Evolutionary conservation across 768 basidiomycete genomes (phyloP).

Genomic region (Mycena metata): DNA sequence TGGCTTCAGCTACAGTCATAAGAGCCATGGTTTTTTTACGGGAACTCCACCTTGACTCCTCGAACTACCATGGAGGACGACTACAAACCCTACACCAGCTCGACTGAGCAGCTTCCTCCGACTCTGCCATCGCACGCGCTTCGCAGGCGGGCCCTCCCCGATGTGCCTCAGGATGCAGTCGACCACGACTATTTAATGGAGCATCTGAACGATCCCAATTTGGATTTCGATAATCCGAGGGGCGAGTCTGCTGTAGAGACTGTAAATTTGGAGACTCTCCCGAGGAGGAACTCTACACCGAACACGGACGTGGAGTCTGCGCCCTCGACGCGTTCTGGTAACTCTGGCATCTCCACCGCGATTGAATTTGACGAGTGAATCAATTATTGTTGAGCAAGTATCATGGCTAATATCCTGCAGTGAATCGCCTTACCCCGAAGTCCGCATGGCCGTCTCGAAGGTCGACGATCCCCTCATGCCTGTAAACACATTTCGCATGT

Average conservation of each 20-base stretch:
- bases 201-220: conserved; percentile 88
- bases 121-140: conserved; percentile 42
- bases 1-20: conserved; percentile 13
- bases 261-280: background rate
- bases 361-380: conserved; percentile 81
- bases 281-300: background rate
- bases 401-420: conserved; percentile 50
- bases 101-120: conserved; percentile 49
- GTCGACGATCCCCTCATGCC: conserved; percentile 84
- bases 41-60: background rate
- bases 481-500: conserved; percentile 86
- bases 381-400: background rate
- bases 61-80: conserved; percentile 54
- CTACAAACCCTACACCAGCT: conserved; percentile 53
- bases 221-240: conserved; percentile 62
- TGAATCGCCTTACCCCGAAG: conserved; percentile 92
- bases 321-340: conserved; percentile 6
- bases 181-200: conserved; percentile 68
- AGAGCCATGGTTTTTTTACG: background rate
- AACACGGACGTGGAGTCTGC: conserved; percentile 40
- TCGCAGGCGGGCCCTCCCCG: conserved; percentile 69
- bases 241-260: background rate
- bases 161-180: conserved; percentile 80
- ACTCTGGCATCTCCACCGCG: conserved; percentile 48
- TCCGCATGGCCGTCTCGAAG: conserved; percentile 86